Evolutionary conservation across 352 stramenopile species (phyloP).

Genomic region (Plasmopara muralis): DNA sequence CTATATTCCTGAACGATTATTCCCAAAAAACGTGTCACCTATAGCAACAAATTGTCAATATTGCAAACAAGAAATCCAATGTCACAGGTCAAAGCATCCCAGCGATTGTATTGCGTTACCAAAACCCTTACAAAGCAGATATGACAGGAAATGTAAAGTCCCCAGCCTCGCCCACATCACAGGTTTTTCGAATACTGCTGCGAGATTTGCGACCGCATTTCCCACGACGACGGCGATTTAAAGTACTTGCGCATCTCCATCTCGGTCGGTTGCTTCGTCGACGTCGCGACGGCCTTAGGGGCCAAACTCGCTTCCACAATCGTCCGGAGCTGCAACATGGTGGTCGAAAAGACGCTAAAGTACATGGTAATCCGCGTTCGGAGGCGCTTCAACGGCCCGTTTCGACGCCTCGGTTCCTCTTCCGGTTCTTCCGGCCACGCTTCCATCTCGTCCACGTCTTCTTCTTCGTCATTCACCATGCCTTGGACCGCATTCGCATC

Average conservation of each 20-base stretch:
- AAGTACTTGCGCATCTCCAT: conserved; percentile 67
- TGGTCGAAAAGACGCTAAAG: conserved; percentile 48
- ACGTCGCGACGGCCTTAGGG: conserved; percentile 15
- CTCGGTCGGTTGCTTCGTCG: conserved; percentile 34
- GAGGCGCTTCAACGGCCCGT: conserved; percentile 22
- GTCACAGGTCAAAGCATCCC: too few relatives aligned
- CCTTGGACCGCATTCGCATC: conserved; percentile 23
- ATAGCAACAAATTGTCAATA: too few relatives aligned
- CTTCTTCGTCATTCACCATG: conserved; percentile 36
- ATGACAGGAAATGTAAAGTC: too few relatives aligned
- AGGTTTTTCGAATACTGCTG: conserved; percentile 53
- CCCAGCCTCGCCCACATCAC: neutral
- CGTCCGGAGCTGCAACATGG: conserved; percentile 42
- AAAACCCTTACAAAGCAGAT: too few relatives aligned
- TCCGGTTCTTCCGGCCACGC: conserved; percentile 42
- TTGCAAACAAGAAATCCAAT: too few relatives aligned
- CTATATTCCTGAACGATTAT: too few relatives aligned
- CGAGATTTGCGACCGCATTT: conserved; percentile 54
- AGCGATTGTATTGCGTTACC: too few relatives aligned
- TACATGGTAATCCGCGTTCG: conserved; percentile 60
- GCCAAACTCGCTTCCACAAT: conserved; percentile 63
- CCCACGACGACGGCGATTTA: conserved; percentile 62
- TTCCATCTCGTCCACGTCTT: conserved; percentile 31
- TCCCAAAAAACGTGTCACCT: too few relatives aligned
- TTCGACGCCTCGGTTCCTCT: conserved; percentile 32